Evolutionary conservation across 176 grass and related monocot species (phyloP).

Genomic region (Chrysopogon serrulatus): DNA sequence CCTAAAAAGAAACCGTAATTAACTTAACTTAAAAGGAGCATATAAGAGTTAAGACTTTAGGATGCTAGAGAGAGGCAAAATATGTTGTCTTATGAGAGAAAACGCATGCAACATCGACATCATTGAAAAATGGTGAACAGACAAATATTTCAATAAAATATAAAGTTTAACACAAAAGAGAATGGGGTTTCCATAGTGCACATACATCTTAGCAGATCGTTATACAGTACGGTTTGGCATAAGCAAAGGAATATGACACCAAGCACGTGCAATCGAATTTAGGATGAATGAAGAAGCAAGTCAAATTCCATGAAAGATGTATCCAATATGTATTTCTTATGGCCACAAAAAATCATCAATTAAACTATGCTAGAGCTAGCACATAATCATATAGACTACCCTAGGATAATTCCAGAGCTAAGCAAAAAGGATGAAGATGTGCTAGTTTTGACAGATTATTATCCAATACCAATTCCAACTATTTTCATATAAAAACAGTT

Average conservation of each 20-base stretch:
- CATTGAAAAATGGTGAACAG: neutral
- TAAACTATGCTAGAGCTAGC: neutral
- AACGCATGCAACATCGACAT: neutral
- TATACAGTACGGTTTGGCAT: neutral
- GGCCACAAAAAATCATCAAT: neutral
- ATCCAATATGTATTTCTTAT: neutral
- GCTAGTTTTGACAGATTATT: slow-evolving; percentile 2
- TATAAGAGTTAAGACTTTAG: neutral
- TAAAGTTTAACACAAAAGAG: neutral
- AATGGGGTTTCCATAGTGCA: neutral
- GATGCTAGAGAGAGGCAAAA: neutral
- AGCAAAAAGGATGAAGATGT: neutral
- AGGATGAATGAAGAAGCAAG: neutral
- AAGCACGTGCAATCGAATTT: neutral
- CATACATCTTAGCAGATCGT: neutral
- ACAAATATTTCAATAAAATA: neutral
- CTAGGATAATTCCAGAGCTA: neutral
- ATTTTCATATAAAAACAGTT: slow-evolving; percentile 29
- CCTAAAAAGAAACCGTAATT: slow-evolving; percentile 41
- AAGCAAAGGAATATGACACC: neutral
- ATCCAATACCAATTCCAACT: neutral
- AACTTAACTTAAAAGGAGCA: neutral
- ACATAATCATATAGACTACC: neutral
- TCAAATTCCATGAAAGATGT: slow-evolving; percentile 11
- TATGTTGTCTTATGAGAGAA: neutral